A percentile compares a stretch with the other conserved stretches of the same genome.
phyloP scores from a whole-genome alignment of 257 asterid genomes.

The Solanum okadae region DNA sequence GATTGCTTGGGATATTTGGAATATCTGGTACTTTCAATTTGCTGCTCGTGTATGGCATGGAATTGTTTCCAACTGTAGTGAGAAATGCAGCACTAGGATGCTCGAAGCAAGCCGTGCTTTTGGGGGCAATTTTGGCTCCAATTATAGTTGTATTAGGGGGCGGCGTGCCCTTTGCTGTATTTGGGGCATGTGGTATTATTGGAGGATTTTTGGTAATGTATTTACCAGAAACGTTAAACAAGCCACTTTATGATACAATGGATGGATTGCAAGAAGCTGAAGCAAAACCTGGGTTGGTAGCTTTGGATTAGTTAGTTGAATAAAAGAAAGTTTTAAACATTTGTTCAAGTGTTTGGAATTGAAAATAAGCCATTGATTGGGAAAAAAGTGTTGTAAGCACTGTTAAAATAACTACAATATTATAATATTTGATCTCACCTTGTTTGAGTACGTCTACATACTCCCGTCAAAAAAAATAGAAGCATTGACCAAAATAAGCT shows the following conservation, averaged over 20 bases:
- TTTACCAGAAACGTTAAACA: conserved; percentile 67
- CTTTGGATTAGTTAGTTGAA: neutral
- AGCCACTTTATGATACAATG: conserved; percentile 70
- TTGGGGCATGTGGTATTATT: conserved; percentile 54
- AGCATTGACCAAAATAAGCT: too few species aligned
- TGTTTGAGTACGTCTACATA: too few species aligned
- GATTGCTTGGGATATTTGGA: too few species aligned
- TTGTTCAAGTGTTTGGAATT: neutral
- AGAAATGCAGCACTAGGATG: too few species aligned
- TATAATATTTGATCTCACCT: neutral
- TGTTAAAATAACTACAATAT: neutral
- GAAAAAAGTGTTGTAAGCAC: neutral
- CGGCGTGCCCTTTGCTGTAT: conserved; percentile 46
- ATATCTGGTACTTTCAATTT: too few species aligned
- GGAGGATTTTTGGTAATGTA: conserved; percentile 60
- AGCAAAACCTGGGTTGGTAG: neutral
- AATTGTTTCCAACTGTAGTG: too few species aligned
- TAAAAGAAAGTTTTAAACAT: neutral
- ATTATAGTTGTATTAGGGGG: conserved; percentile 9
- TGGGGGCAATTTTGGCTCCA: too few species aligned
- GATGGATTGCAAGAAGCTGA: conserved; percentile 57
- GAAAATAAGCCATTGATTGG: neutral
- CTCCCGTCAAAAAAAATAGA: too few species aligned
- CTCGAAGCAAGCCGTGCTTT: too few species aligned
- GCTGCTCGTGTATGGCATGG: too few species aligned